A percentile compares a stretch with the other conserved stretches of the same genome.
phyloP scores from a whole-genome alignment of 2,329 filamentous ascomycete species.

The Aspergillus alliaceus region DNA sequence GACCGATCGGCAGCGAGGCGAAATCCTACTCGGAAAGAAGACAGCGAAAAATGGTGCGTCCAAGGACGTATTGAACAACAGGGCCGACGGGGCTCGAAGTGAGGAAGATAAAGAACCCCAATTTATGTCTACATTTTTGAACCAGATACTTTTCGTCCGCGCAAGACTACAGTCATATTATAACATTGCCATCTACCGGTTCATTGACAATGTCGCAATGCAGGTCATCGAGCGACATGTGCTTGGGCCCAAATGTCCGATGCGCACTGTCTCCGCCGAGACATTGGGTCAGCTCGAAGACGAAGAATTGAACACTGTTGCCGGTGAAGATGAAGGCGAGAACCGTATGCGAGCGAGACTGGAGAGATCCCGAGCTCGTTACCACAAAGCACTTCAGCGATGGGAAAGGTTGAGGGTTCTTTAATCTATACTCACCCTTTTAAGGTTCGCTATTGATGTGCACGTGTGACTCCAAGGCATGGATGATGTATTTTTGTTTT shows the following conservation, averaged over 20 bases:
- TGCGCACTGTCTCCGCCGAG: conserved; percentile 5
- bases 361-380: conserved; percentile 7
- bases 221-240: conserved; percentile 12
- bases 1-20: too few relatives aligned
- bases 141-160: background rate
- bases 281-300: conserved; percentile 8
- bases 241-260: conserved; percentile 11
- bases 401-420: background rate
- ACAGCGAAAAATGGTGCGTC: background rate
- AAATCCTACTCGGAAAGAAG: background rate
- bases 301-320: conserved; percentile 10
- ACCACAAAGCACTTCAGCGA: conserved; percentile 7
- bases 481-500: too few relatives aligned
- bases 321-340: conserved; percentile 15
- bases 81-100: background rate
- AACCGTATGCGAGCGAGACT: conserved; percentile 6
- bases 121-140: background rate
- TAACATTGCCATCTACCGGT: conserved; percentile 8
- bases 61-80: background rate
- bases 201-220: conserved; percentile 17
- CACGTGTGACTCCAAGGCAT: too few relatives aligned
- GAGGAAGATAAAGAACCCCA: background rate
- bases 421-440: too few relatives aligned
- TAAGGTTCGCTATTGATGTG: too few relatives aligned
- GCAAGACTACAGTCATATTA: conserved; percentile 9